Evolutionary conservation across 208 protist genomes (phyloP).

Genomic region (Phytomonas francai): DNA sequence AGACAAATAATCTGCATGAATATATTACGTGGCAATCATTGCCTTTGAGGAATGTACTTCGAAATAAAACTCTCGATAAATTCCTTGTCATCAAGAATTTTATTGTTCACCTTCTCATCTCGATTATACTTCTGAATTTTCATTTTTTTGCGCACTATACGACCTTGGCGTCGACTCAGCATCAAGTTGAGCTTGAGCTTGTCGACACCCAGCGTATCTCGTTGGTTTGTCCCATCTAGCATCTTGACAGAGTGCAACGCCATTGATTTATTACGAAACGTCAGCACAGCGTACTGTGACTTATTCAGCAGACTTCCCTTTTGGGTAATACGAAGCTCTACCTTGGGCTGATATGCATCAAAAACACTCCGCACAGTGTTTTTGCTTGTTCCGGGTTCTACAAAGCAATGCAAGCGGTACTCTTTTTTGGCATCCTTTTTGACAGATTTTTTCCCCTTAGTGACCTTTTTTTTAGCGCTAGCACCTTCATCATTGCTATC

Average conservation of each 20-base stretch:
- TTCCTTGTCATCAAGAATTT: slow-evolving; percentile 37
- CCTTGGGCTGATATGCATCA: slow-evolving; percentile 80
- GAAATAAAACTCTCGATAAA: slow-evolving; percentile 69
- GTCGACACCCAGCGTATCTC: slow-evolving; percentile 62
- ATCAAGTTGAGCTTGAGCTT: slow-evolving; percentile 72
- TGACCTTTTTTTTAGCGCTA: slow-evolving; percentile 15
- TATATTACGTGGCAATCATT: not conserved
- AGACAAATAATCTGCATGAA: not conserved
- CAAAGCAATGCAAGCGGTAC: slow-evolving; percentile 85
- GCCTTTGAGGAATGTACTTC: slow-evolving; percentile 20
- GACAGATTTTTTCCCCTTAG: slow-evolving; percentile 26
- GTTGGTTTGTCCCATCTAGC: slow-evolving; percentile 74
- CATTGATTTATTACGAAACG: slow-evolving; percentile 84
- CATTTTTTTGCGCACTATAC: slow-evolving; percentile 40
- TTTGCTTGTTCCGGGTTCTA: slow-evolving; percentile 78
- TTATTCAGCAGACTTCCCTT: slow-evolving; percentile 86
- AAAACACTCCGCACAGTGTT: slow-evolving; percentile 80
- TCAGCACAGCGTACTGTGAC: slow-evolving; percentile 83
- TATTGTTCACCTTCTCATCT: slow-evolving; percentile 17
- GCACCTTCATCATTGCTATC: slow-evolving; percentile 34
- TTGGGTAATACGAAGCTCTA: slow-evolving; percentile 66
- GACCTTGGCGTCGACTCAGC: slow-evolving; percentile 69
- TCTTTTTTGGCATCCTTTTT: slow-evolving; percentile 24
- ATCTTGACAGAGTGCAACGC: slow-evolving; percentile 71
- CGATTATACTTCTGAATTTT: slow-evolving; percentile 29